These are phyloP conservation scores for Alternaria brassicae DNA, from an alignment of 2,329 filamentous ascomycete genomes.

Conservation along the genomic window DNA sequence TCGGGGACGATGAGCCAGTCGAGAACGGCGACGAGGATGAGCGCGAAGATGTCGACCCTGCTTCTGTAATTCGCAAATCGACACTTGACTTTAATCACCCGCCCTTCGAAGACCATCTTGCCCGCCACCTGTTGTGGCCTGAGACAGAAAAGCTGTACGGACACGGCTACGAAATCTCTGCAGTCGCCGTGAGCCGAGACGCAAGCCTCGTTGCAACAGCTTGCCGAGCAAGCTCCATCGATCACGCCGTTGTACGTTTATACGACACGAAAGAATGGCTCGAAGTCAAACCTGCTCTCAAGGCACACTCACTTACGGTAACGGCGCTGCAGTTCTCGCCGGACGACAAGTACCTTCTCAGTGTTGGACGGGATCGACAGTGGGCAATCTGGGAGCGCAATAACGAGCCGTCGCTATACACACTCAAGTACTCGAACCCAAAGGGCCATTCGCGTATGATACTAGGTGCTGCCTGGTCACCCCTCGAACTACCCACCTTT, in stretches of 20 bases:
- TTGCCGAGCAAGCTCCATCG: slow-evolving; percentile 88
- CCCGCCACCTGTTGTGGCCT: slow-evolving; percentile 91
- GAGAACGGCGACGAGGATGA: slow-evolving; percentile 58
- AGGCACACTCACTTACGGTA: slow-evolving; percentile 86
- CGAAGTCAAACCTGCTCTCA: slow-evolving; percentile 81
- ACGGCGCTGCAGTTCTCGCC: slow-evolving; percentile 80
- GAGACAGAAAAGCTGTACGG: slow-evolving; percentile 97
- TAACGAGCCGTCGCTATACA: slow-evolving; percentile 56
- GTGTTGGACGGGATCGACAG: slow-evolving; percentile 88
- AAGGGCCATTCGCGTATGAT: slow-evolving; percentile 96
- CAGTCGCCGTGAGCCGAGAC: slow-evolving; percentile 78
- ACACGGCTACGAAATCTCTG: slow-evolving; percentile 95
- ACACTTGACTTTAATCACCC: slow-evolving; percentile 73
- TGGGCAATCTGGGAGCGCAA: slow-evolving; percentile 80
- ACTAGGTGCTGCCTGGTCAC: slow-evolving; percentile 82
- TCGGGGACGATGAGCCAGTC: slow-evolving; percentile 42
- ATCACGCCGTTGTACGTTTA: slow-evolving; percentile 91
- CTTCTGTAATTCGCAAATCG: slow-evolving; percentile 64
- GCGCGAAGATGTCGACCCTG: slow-evolving; percentile 63
- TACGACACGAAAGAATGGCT: slow-evolving; percentile 90
- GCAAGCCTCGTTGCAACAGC: slow-evolving; percentile 83
- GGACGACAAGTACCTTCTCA: slow-evolving; percentile 78
- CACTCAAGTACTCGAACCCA: slow-evolving; percentile 68
- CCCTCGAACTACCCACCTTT: slow-evolving; percentile 62
- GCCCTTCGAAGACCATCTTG: slow-evolving; percentile 87